phyloP scores from a whole-genome alignment of 169 alveolate species.

The Cryptosporidium xiaoi region DNA sequence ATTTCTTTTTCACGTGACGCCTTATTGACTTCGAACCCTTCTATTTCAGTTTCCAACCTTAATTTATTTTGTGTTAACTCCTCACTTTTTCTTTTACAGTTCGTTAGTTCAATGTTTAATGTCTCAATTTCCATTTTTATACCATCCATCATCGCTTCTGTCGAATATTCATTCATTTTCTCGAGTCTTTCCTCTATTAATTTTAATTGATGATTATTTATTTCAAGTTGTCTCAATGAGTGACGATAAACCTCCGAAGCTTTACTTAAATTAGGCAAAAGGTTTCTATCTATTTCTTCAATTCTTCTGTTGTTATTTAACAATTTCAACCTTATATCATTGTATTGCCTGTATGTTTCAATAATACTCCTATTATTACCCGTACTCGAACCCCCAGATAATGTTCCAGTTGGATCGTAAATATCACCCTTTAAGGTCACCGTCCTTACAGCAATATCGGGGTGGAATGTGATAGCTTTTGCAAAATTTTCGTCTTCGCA shows the following conservation, averaged over 20 bases:
- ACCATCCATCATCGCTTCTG: conserved; percentile 20
- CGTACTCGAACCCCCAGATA: conserved; percentile 80
- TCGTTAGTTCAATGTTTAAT: background rate
- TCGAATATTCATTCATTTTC: conserved; percentile 75
- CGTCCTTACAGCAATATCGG: conserved; percentile 75
- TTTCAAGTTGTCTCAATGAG: conserved; percentile 43
- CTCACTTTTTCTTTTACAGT: conserved; percentile 47
- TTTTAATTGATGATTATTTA: conserved; percentile 47
- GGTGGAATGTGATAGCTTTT: conserved; percentile 78
- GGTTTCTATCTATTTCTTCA: conserved; percentile 46
- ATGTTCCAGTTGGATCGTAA: conserved; percentile 82
- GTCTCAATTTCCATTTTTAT: background rate
- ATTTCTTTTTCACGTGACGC: conserved; percentile 78
- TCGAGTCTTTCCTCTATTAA: conserved; percentile 77
- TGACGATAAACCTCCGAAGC: conserved; percentile 49
- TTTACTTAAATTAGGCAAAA: conserved; percentile 3
- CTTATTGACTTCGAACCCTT: conserved; percentile 75
- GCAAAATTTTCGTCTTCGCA: conserved; percentile 85
- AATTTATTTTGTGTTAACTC: conserved; percentile 76
- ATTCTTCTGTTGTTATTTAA: conserved; percentile 52
- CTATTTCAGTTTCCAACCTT: conserved; percentile 76
- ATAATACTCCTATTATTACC: conserved; percentile 30
- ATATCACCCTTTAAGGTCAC: conserved; percentile 84
- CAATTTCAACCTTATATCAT: conserved; percentile 19
- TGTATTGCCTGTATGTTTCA: conserved; percentile 29